These are phyloP conservation scores for Inga laurina DNA, from an alignment of 306 rosid species.

Conservation along the genomic window DNA sequence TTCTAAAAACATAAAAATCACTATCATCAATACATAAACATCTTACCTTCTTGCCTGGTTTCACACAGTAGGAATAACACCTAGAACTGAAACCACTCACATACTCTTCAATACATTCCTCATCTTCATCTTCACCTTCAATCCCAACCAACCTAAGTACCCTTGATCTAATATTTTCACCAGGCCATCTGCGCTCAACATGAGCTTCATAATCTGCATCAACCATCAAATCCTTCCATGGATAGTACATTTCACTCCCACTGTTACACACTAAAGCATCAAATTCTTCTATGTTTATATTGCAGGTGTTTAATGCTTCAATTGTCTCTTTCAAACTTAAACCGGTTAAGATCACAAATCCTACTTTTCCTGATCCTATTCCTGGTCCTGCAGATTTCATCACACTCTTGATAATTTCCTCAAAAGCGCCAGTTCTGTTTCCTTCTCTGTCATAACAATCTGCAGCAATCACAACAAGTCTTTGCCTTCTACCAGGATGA, in stretches of 20 bases:
- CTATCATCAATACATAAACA: conserved; percentile 12
- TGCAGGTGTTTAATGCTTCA: conserved; percentile 51
- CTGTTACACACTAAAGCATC: conserved; percentile 74
- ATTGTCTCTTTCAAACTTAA: conserved; percentile 61
- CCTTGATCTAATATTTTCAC: conserved; percentile 67
- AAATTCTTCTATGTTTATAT: conserved; percentile 60
- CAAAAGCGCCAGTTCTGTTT: conserved; percentile 44
- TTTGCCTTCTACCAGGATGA: conserved; percentile 69
- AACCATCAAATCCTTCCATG: conserved; percentile 66
- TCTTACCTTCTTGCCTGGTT: conserved; percentile 52
- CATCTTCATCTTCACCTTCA: conserved; percentile 46
- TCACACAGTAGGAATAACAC: conserved; percentile 67
- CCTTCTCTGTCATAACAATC: conserved; percentile 66
- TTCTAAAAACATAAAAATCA: neutral
- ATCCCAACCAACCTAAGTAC: conserved; percentile 60
- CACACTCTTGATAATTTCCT: conserved; percentile 42
- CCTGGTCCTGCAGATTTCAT: conserved; percentile 47
- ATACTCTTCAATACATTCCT: conserved; percentile 52
- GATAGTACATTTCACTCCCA: conserved; percentile 83
- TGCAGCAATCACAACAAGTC: conserved; percentile 61
- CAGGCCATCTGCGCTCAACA: conserved; percentile 72
- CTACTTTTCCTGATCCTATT: conserved; percentile 50
- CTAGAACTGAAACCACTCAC: conserved; percentile 51
- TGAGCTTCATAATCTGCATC: conserved; percentile 76
- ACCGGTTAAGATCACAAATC: conserved; percentile 63